Evolutionary conservation across 805 yeast species (phyloP), one percentile per base, ranked within the genome.

Genomic region (Ogataea philodendri): DNA sequence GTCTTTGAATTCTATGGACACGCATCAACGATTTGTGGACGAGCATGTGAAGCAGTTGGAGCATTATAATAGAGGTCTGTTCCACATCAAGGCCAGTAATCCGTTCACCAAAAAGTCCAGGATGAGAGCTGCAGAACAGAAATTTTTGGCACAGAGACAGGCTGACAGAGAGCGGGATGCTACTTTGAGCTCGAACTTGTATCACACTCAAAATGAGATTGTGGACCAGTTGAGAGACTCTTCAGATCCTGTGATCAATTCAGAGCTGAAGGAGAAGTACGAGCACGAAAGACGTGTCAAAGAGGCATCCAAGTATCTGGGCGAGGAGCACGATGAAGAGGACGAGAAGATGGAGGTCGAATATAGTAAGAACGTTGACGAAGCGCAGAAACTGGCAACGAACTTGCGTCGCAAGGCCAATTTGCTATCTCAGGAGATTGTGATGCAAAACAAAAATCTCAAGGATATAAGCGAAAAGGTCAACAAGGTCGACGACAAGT

Each of bases 311-410:
- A 66, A 77, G 46, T 88, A 82, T 61, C 85, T 84, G 51, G 84
- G 86, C 50, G 96, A 87, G 55, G 84, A 83, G 31, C 58, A 54
- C 14, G 97, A 90, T 60, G 78, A 79, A 32, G 97, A 90, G 57
- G 97, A 93, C 60, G 95, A 88, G 51, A 93, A 81, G 48, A 76
- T 87, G 76, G 97, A 90, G 56, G 75, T 81, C 44, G 96, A 89
- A 60, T 76, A 88, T 48, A 89, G 88, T 35, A 65, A 74, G 45
- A 93, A 93, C 53, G 66, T 90, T 59, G 89, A 84, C 51, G 86
- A 82, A 57, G 83, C 93, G 31, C 72, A 75, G 9, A 70, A 70
- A 25, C 74, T 81, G 40, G 76, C 95, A 20, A 70, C 71, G 36
- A 77, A 88, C 42, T 72, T 90, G 61, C 81, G 78, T 56, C 74